Conservation (phyloP, 1,139 yeast genomes). For the Taphrina wiesneri region DNA sequence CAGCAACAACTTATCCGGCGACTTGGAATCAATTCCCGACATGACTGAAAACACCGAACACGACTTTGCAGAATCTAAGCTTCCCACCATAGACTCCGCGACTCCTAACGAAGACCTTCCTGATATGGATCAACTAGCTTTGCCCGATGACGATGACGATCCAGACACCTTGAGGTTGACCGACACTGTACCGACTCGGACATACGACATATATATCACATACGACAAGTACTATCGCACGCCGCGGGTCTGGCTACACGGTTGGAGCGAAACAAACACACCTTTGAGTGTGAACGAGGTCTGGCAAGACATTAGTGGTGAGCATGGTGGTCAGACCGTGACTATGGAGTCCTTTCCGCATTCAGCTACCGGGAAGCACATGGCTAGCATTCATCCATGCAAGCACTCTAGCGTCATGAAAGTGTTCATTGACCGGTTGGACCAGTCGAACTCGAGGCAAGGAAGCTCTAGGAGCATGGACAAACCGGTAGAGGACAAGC, state of each 20-base stretch:
- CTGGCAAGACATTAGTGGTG: slow-evolving; percentile 92
- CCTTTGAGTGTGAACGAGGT: slow-evolving; percentile 85
- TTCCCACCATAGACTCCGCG: slow-evolving; percentile 46
- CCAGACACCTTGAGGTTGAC: slow-evolving; percentile 48
- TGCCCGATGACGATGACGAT: slow-evolving; percentile 51
- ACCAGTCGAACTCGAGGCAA: slow-evolving; percentile 38
- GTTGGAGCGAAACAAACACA: slow-evolving; percentile 77
- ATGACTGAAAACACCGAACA: slow-evolving; percentile 38
- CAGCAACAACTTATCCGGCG: slow-evolving; percentile 5
- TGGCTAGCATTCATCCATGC: slow-evolving; percentile 95
- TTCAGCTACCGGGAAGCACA: slow-evolving; percentile 70
- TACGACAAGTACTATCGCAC: slow-evolving; percentile 94
- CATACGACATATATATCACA: slow-evolving; percentile 83
- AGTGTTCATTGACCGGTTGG: slow-evolving; percentile 70
- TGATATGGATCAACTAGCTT: slow-evolving; percentile 50
- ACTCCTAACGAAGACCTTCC: slow-evolving; percentile 43
- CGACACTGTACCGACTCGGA: slow-evolving; percentile 54
- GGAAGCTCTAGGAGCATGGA: not conserved
- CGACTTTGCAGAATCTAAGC: slow-evolving; percentile 47
- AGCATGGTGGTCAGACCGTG: slow-evolving; percentile 92
- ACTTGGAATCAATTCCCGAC: slow-evolving; percentile 30
- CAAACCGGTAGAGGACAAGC: slow-evolving; percentile 42
- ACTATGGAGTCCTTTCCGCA: slow-evolving; percentile 87
- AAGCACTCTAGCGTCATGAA: slow-evolving; percentile 94
- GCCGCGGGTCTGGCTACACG: slow-evolving; percentile 90